Conservation (phyloP, 2,329 filamentous ascomycete species). For the Madurella mycetomatis region DNA sequence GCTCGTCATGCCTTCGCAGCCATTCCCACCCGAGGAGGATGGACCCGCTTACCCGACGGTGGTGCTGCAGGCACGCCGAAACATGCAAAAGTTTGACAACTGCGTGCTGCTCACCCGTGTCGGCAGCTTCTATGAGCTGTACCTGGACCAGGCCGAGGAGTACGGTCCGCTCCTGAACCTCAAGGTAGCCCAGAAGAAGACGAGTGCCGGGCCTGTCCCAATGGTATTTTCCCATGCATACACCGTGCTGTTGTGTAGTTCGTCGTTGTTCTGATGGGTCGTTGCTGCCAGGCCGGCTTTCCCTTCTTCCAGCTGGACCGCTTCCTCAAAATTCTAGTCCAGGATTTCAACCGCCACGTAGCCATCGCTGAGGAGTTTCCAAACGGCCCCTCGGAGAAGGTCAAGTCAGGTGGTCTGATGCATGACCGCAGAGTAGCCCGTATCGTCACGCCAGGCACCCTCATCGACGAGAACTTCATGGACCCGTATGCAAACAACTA, state of each 20-base stretch:
- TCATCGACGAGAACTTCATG: slow-evolving; percentile 97
- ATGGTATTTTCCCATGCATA: slow-evolving; percentile 57
- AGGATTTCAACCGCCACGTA: slow-evolving; percentile 85
- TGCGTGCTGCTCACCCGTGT: slow-evolving; percentile 90
- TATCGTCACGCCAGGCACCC: slow-evolving; percentile 87
- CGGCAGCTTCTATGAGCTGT: slow-evolving; percentile 95
- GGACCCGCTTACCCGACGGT: slow-evolving; percentile 74
- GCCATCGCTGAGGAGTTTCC: slow-evolving; percentile 92
- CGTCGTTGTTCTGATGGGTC: slow-evolving; percentile 26
- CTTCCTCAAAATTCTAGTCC: slow-evolving; percentile 87
- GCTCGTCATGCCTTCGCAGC: slow-evolving; percentile 34
- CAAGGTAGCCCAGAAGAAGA: slow-evolving; percentile 78
- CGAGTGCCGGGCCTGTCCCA: slow-evolving; percentile 70
- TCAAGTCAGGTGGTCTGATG: slow-evolving; percentile 71
- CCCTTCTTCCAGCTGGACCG: slow-evolving; percentile 89
- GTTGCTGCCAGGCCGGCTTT: slow-evolving; percentile 68
- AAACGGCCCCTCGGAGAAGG: slow-evolving; percentile 63
- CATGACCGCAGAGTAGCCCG: slow-evolving; percentile 82
- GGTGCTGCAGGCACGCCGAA: slow-evolving; percentile 76
- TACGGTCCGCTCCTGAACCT: slow-evolving; percentile 80
- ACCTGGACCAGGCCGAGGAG: slow-evolving; percentile 92
- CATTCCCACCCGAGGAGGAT: slow-evolving; percentile 35
- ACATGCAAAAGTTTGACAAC: slow-evolving; percentile 86
- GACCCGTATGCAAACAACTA: slow-evolving; percentile 93
- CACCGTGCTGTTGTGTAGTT: slow-evolving; percentile 22